Conservation (phyloP, 306 rosid species). For the Corylus americana region DNA sequence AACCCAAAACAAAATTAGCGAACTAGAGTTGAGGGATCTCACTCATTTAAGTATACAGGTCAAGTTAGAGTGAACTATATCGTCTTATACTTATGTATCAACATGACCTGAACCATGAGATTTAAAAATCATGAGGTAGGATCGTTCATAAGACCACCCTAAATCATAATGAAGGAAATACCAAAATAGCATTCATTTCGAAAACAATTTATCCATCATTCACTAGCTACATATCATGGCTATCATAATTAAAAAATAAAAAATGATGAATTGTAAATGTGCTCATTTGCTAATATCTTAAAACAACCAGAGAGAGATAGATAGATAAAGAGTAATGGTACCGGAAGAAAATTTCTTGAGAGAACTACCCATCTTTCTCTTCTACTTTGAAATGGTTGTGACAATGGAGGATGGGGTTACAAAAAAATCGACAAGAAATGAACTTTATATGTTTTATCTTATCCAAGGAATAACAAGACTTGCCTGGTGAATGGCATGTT, state of each 20-base stretch:
- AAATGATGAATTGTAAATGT: too few species aligned
- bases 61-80: too few species aligned
- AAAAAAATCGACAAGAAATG: background rate
- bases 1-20: too few species aligned
- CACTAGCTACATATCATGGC: too few species aligned
- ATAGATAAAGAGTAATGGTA: slow-evolving; percentile 19
- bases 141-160: background rate
- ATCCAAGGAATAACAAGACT: slow-evolving; percentile 33
- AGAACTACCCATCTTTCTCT: slow-evolving; percentile 53
- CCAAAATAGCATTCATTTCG: background rate
- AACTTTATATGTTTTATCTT: slow-evolving; percentile 20
- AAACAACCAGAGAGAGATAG: background rate
- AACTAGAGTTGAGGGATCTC: too few species aligned
- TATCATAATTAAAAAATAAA: background rate
- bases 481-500: slow-evolving; percentile 43
- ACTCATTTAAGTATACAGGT: too few species aligned
- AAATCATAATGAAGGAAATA: background rate
- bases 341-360: slow-evolving; percentile 48
- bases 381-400: slow-evolving; percentile 5
- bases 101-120: too few species aligned
- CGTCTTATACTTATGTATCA: too few species aligned
- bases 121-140: background rate
- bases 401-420: slow-evolving; percentile 13
- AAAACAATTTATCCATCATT: too few species aligned
- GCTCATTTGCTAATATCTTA: too few species aligned